A percentile compares a stretch with the other conserved stretches of the same genome.
Conservation (phyloP, 116 monocot genomes). For the Cymodocea nodosa region DNA sequence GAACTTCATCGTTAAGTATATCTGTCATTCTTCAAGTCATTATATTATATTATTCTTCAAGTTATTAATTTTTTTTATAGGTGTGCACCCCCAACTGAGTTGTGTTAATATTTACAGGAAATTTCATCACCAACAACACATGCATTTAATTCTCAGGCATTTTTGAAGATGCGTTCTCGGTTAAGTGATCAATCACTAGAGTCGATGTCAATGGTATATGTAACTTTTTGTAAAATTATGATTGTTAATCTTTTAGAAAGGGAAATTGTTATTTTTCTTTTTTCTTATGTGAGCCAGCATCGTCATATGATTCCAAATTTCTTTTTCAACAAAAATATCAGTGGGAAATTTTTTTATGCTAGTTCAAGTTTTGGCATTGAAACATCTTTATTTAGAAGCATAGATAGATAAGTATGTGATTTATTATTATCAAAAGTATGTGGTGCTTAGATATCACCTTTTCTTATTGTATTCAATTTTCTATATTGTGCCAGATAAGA, state of each 20-base stretch:
- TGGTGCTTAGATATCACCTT: not conserved
- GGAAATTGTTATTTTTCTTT: too few relatives aligned
- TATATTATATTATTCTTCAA: not conserved
- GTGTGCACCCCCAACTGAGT: not conserved
- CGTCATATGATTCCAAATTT: too few relatives aligned
- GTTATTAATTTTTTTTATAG: conserved; percentile 2
- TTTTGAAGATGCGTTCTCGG: conserved; percentile 91
- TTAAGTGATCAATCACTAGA: conserved; percentile 72
- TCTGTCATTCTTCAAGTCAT: conserved; percentile 1
- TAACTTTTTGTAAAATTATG: too few relatives aligned
- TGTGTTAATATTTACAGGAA: conserved; percentile 28
- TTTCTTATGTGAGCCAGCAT: too few relatives aligned
- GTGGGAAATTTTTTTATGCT: too few relatives aligned
- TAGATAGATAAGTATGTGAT: too few relatives aligned
- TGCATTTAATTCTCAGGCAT: conserved; percentile 87
- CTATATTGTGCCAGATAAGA: conserved; percentile 41
- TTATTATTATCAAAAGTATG: not conserved
- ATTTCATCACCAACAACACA: conserved; percentile 32
- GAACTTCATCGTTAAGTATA: conserved; percentile 85
- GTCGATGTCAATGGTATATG: conserved; percentile 75
- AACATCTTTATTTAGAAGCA: too few relatives aligned
- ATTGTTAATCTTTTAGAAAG: too few relatives aligned
- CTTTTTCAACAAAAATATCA: too few relatives aligned
- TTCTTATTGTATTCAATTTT: conserved; percentile 1
- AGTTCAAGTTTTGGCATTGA: too few relatives aligned